A percentile compares a stretch with the other conserved stretches of the same genome.
These are phyloP conservation scores for Metschnikowia shivogae DNA, from an alignment of 805 yeast genomes.

Conservation along the genomic window DNA sequence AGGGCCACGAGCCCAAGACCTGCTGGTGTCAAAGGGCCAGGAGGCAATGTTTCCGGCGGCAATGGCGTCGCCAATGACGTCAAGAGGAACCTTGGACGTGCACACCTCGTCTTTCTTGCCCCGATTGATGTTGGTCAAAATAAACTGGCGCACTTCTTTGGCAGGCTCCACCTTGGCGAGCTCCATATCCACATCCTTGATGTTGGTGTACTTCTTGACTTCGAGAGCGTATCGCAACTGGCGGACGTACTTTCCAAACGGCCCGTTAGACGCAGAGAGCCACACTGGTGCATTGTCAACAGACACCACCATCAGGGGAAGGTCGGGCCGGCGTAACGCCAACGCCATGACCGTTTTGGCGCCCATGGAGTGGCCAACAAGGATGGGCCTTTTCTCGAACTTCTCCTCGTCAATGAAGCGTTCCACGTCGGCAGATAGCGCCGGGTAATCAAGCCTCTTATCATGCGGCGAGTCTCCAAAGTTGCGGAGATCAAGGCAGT, in stretches of 20 bases:
- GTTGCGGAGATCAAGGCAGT: slow-evolving; percentile 75
- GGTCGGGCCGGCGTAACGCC: slow-evolving; percentile 60
- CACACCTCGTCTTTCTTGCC: slow-evolving; percentile 38
- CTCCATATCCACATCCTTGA: slow-evolving; percentile 64
- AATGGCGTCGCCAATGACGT: slow-evolving; percentile 59
- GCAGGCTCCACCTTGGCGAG: slow-evolving; percentile 60
- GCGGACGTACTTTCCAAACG: slow-evolving; percentile 63
- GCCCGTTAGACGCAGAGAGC: slow-evolving; percentile 44
- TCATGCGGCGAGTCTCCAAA: slow-evolving; percentile 89
- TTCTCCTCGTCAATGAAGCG: slow-evolving; percentile 50
- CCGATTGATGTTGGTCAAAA: slow-evolving; percentile 62
- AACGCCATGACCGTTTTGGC: slow-evolving; percentile 92
- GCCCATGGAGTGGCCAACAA: slow-evolving; percentile 87
- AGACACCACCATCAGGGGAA: slow-evolving; percentile 59
- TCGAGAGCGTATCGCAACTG: slow-evolving; percentile 58
- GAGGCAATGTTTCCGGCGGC: slow-evolving; percentile 63
- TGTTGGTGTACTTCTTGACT: slow-evolving; percentile 39
- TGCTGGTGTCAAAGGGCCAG: slow-evolving; percentile 66
- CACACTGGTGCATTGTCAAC: slow-evolving; percentile 91
- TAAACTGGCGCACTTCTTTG: slow-evolving; percentile 65
- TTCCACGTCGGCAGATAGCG: slow-evolving; percentile 85
- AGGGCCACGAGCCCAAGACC: slow-evolving; percentile 59
- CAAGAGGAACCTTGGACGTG: slow-evolving; percentile 65
- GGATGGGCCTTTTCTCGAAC: slow-evolving; percentile 43
- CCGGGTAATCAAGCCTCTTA: slow-evolving; percentile 68